A percentile compares a stretch with the other conserved stretches of the same genome.
phyloP scores from a whole-genome alignment of 208 protist species.

The Trichomonas vaginalis region DNA sequence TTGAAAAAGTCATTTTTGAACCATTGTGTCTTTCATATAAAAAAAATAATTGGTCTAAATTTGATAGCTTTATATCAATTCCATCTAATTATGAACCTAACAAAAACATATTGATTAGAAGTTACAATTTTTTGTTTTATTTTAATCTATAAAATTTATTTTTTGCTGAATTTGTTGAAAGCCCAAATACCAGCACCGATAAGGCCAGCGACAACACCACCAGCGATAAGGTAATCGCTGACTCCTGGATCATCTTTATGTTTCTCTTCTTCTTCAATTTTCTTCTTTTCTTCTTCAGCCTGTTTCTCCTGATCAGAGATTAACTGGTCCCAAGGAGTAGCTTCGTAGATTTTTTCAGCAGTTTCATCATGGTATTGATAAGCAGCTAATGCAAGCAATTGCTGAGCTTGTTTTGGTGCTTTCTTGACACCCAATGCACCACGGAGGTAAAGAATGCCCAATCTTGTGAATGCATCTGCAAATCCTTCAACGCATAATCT shows the following conservation, averaged over 20 bases:
- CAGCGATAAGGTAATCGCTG: not conserved
- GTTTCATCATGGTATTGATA: not conserved
- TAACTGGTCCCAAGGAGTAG: not conserved
- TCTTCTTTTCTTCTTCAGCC: not conserved
- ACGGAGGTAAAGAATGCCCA: not conserved
- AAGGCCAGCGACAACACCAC: not conserved
- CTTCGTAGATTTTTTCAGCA: not conserved
- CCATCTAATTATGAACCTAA: too few species aligned
- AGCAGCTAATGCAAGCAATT: not conserved
- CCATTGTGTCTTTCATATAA: too few species aligned
- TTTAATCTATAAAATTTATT: not conserved
- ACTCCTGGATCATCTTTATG: not conserved
- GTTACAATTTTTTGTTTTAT: too few species aligned
- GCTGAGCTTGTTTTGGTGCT: not conserved
- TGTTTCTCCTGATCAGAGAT: not conserved
- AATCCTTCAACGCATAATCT: not conserved
- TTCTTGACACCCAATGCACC: not conserved
- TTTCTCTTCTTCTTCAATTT: not conserved
- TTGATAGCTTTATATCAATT: too few species aligned
- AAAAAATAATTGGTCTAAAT: too few species aligned
- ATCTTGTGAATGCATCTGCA: not conserved
- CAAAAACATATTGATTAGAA: too few species aligned
- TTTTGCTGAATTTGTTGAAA: not conserved
- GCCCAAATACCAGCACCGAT: not conserved
- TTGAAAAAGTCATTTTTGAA: too few species aligned